Evolutionary conservation across 2,329 filamentous ascomycete species (phyloP).

Genomic region (Clonostachys chloroleuca): DNA sequence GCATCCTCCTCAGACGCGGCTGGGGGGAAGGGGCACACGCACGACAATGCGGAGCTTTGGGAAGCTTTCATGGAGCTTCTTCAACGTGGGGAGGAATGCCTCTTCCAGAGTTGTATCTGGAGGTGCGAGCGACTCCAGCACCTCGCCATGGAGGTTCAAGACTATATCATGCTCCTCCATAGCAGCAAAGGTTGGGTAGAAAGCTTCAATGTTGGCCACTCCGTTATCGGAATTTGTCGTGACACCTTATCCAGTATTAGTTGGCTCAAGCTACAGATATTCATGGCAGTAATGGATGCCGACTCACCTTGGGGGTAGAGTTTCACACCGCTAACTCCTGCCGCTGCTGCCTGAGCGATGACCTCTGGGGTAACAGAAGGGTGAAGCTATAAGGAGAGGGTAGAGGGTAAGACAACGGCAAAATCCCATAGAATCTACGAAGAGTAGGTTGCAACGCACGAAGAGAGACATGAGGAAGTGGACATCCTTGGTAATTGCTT

Average conservation of each 20-base stretch:
- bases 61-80: slow-evolving; percentile 68
- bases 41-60: slow-evolving; percentile 62
- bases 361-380: slow-evolving; percentile 60
- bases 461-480: slow-evolving; percentile 73
- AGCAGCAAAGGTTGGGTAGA: slow-evolving; percentile 77
- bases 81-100: slow-evolving; percentile 75
- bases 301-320: slow-evolving; percentile 53
- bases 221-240: slow-evolving; percentile 67
- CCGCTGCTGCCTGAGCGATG: slow-evolving; percentile 67
- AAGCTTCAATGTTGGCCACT: slow-evolving; percentile 64
- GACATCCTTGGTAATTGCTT: slow-evolving; percentile 56
- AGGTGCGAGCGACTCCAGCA: slow-evolving; percentile 44
- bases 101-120: slow-evolving; percentile 39
- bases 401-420: too few species aligned
- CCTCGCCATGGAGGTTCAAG: slow-evolving; percentile 92
- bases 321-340: slow-evolving; percentile 70
- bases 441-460: slow-evolving; percentile 19
- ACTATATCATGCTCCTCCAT: slow-evolving; percentile 83
- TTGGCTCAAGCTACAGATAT: neutral
- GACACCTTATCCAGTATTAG: slow-evolving; percentile 32
- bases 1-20: neutral
- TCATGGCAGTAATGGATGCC: too few species aligned
- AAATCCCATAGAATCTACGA: neutral
- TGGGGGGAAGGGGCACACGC: slow-evolving; percentile 2
- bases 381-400: slow-evolving; percentile 35